Evolutionary conservation across 768 basidiomycete species (phyloP), one percentile per base, ranked within the genome.

Genomic region (Kwoniella dejecticola): DNA sequence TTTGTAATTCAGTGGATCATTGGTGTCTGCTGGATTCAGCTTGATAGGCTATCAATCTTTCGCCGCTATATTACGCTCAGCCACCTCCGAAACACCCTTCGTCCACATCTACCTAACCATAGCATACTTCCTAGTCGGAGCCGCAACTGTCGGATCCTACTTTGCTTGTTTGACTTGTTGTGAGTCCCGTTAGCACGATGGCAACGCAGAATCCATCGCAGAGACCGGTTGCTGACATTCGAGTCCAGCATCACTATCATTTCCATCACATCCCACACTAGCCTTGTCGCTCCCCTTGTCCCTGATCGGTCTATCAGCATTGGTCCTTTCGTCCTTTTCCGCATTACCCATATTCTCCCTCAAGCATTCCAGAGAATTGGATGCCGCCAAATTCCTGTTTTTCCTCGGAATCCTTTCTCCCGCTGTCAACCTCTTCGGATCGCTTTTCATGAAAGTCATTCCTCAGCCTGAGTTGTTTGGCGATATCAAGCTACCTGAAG

Each of bases 141-240:
- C 68, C 3, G 77, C 77, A 2, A 74, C 72, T 2, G 76, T 79
- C 29, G 74, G 74, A 7, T 72, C 76, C 2, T 79, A 79, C 59
- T 79, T 79, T 60, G 72, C 77, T 4, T 63, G 67, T 33, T 49
- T 79, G 33, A 79, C 77, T 15, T 75, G 74, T 36, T 68, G 73
- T 75, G 49, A 36, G 73, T 64, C 4, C 5, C 11, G 7, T 5
- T 42, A 42, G 27, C 52, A 49, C 12, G 27, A 15, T 52, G 29
- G 30, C 13, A 4, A 38, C 17, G 36, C 8, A 38, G 36, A 24
- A 15, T 6, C n/a, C 41, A 26, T 30, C 38, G 11, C 8, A 8
- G 36, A 38, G 17, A 8, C 8, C 17, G 17, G 17, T 8, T 38
- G 6, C 31, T 4, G 15, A 53, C n/a, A 52, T 12, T 30, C 58